These are phyloP conservation scores for Penicillium parvum DNA, from an alignment of 495 filamentous ascomycete genomes.

Conservation along the genomic window DNA sequence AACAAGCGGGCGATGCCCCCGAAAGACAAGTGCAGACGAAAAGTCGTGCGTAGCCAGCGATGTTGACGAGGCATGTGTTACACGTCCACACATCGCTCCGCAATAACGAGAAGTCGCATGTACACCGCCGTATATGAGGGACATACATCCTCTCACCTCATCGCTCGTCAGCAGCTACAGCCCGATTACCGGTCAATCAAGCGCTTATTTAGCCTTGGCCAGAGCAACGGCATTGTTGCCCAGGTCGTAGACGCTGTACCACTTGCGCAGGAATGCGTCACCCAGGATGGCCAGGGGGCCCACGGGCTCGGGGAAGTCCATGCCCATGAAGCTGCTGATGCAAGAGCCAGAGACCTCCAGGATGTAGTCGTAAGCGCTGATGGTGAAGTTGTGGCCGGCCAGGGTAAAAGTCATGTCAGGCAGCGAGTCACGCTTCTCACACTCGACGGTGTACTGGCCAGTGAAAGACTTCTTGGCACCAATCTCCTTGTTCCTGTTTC, in stretches of 20 bases:
- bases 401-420: constrained; percentile 89
- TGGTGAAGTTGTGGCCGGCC: constrained; percentile 84
- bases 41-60: background rate
- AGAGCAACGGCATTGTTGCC: constrained; percentile 81
- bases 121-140: constrained; percentile 18
- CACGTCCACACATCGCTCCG: constrained; percentile 3
- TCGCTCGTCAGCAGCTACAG: constrained; percentile 11
- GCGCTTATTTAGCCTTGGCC: constrained; percentile 67
- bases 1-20: constrained; percentile 4
- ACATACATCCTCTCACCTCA: constrained; percentile 12
- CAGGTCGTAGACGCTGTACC: constrained; percentile 95
- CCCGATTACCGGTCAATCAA: constrained; percentile 1
- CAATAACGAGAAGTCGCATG: constrained; percentile 11
- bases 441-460: constrained; percentile 94
- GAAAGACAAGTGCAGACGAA: constrained; percentile 7
- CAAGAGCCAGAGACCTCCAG: constrained; percentile 92
- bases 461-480: constrained; percentile 95
- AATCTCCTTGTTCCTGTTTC: constrained; percentile 78
- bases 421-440: constrained; percentile 71
- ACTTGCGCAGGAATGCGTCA: constrained; percentile 94
- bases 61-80: constrained; percentile 7
- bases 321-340: constrained; percentile 96
- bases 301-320: constrained; percentile 90
- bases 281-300: constrained; percentile 95
- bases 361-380: constrained; percentile 87